These are phyloP conservation scores for Calonectria honghensis DNA, from an alignment of 2,329 filamentous ascomycete species.

Conservation along the genomic window DNA sequence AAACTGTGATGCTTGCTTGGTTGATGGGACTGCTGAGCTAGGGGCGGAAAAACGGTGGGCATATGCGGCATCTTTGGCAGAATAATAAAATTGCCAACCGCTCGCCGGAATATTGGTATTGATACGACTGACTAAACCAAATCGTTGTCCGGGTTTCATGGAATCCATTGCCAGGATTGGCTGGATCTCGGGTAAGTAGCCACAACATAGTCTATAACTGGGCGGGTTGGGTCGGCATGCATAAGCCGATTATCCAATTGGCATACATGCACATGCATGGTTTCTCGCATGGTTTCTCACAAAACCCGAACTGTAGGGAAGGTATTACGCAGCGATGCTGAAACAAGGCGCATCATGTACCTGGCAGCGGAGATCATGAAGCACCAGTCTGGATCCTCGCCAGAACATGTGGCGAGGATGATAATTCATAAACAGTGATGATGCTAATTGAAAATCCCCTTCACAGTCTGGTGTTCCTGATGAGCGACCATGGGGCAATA, in stretches of 20 bases:
- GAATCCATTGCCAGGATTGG: neutral
- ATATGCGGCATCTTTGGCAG: neutral
- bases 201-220: neutral
- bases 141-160: neutral
- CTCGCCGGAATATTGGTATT: neutral
- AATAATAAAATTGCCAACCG: neutral
- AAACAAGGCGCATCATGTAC: neutral
- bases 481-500: slow-evolving; percentile 9
- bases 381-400: neutral
- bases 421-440: slow-evolving; percentile 8
- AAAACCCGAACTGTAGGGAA: neutral
- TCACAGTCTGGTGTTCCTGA: neutral
- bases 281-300: neutral
- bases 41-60: neutral
- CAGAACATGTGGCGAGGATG: neutral
- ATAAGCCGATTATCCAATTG: neutral
- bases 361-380: neutral
- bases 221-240: neutral
- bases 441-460: slow-evolving; percentile 2
- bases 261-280: neutral
- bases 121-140: neutral
- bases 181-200: neutral
- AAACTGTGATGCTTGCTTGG: neutral
- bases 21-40: neutral
- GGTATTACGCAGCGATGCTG: neutral